Percentiles rank a stretch among this genome's conserved stretches.
These are phyloP conservation scores for Parasitella parasitica DNA, from an alignment of 371 early-diverging fungal genomes.

Conservation along the genomic window DNA sequence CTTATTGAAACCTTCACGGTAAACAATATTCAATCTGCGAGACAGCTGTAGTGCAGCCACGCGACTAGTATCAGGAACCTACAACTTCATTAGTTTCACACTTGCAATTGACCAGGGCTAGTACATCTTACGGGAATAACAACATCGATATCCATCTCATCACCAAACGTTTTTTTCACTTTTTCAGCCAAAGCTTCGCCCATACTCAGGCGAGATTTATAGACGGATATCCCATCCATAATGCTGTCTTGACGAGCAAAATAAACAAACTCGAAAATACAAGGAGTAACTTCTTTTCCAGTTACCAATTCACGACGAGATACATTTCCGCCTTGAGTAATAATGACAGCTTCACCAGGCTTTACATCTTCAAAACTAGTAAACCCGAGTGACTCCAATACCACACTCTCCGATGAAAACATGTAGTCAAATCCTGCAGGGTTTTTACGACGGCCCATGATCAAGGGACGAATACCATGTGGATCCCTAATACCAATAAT, in stretches of 20 bases:
- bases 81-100: background rate
- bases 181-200: constrained; percentile 91
- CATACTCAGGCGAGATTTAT: constrained; percentile 95
- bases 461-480: constrained; percentile 93
- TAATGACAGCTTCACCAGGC: constrained; percentile 93
- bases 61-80: constrained; percentile 96
- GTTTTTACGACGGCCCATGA: constrained; percentile 78
- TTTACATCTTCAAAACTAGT: constrained; percentile 83
- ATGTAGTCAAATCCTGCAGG: constrained; percentile 79
- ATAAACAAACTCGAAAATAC: constrained; percentile 97
- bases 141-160: constrained; percentile 87
- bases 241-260: constrained; percentile 98
- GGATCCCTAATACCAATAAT: constrained; percentile 93
- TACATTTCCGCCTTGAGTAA: constrained; percentile 68
- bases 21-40: constrained; percentile 78
- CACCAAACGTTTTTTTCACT: constrained; percentile 67
- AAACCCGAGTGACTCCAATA: constrained; percentile 87
- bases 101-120: background rate
- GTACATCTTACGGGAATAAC: constrained; percentile 82
- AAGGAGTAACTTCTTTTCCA: constrained; percentile 75
- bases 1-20: constrained; percentile 98
- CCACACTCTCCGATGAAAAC: constrained; percentile 96
- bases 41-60: constrained; percentile 93
- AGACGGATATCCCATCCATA: constrained; percentile 96
- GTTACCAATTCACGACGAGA: constrained; percentile 62